Base-by-base conservation (phyloP, 2,329 filamentous ascomycete genomes). In the Coleophoma eucalyptorum region DNA sequence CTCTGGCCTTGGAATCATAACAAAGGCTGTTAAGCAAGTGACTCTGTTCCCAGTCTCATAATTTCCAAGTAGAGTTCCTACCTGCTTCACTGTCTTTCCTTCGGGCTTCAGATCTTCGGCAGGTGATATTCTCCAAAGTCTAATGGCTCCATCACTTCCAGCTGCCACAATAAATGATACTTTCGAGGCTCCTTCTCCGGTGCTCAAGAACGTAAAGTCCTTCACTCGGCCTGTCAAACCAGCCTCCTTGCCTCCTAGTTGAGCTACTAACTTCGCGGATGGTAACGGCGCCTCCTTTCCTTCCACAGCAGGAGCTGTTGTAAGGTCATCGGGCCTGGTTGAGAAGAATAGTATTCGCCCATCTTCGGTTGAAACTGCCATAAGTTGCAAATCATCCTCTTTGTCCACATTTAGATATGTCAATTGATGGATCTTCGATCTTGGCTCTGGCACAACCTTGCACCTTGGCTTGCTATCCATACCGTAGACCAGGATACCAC, bases 1-100 rank as follows among this genome's bases (percentile, higher is more conserved):
- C 38, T 84, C 82, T 15, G 81, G 79, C 43, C 78, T 74, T 60
- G 84, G 79, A 67, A 89, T 80, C 90, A 97, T 95, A 56, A 89
- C 74, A 72, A 96, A 97, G 19, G 87, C 87, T 60, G 83, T 84
- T 62, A 97, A 65, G 66, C 94, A 97, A 35, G 92, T 97, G 58
- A 97, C 91, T 50, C 94, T 78, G 66, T 93, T 92, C 43, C 86
- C 84, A 19, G 92, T 96, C 69, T 92, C 87, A 63, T 94, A 94
- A 32, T 80, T 84, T 15, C 86, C 90, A 42, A 96, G 66, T 50
- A 95, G 66, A 19, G 89, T 68, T 38, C 62, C 64, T 57, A 65
- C 53, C 50, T 64, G 53, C 57, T 58, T 56, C 53, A 54, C 43
- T 55, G 65, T 58, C 50, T 62, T 53, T 55, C 55, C 56, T 50